Evolutionary conservation across 1,284 basidiomycete genomes (phyloP).

Genomic region (Coniferiporia weirii): DNA sequence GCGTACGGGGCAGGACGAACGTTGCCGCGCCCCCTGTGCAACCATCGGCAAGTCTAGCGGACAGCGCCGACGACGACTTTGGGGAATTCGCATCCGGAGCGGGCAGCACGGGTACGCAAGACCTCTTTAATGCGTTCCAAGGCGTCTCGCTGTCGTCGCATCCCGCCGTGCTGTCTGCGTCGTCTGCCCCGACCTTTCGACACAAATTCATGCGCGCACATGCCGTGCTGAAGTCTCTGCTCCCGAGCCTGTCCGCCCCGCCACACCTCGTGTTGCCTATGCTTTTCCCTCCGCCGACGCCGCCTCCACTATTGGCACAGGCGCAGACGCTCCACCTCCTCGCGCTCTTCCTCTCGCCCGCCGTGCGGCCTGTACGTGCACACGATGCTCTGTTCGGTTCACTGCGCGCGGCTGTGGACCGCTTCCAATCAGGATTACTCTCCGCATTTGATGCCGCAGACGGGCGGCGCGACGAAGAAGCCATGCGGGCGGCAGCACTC

Average conservation of each 20-base stretch:
- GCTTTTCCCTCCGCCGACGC: constrained; percentile 41
- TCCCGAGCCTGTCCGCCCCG: constrained; percentile 43
- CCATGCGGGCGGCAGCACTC: constrained; percentile 75
- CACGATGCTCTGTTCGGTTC: constrained; percentile 37
- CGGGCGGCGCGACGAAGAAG: constrained; percentile 57
- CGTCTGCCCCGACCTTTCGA: constrained; percentile 32
- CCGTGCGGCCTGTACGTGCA: constrained; percentile 23
- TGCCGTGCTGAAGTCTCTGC: constrained; percentile 52
- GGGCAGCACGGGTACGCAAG: constrained; percentile 29
- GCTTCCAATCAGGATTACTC: constrained; percentile 69
- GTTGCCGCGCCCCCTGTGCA: constrained; percentile 12
- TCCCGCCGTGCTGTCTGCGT: constrained; percentile 8
- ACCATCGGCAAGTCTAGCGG: constrained; percentile 30
- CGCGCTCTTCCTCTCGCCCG: constrained; percentile 63
- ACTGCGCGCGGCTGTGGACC: constrained; percentile 75
- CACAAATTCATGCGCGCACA: constrained; percentile 64
- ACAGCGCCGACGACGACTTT: constrained; percentile 75
- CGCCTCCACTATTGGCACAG: constrained; percentile 42
- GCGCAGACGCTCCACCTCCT: constrained; percentile 66
- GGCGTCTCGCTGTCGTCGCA: constrained; percentile 28
- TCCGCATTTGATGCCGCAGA: constrained; percentile 70
- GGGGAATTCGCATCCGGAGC: constrained; percentile 70
- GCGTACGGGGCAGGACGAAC: constrained; percentile 20
- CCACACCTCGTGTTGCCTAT: constrained; percentile 53
- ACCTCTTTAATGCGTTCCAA: constrained; percentile 55